Conservation (phyloP, 179 eudicot species). For the Camellia oleifera region DNA sequence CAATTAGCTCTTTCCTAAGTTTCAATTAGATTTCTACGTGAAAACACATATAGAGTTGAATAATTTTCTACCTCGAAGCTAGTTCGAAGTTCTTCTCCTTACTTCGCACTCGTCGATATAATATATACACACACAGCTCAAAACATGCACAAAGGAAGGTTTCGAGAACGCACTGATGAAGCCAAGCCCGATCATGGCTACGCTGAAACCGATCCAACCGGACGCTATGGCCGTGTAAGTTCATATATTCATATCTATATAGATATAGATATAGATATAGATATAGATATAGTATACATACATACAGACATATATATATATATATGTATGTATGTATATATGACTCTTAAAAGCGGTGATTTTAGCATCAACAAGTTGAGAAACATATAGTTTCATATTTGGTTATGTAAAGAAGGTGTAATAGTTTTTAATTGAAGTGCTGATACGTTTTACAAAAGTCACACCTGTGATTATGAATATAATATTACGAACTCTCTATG, state of each 20-base stretch:
- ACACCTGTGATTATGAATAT: slow-evolving; percentile 2
- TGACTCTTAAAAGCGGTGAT: not conserved
- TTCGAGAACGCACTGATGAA: slow-evolving; percentile 24
- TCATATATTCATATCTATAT: not conserved
- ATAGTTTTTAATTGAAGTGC: not conserved
- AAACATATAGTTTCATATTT: not conserved
- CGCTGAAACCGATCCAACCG: slow-evolving; percentile 60
- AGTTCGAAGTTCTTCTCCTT: not conserved
- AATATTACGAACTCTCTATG: not conserved
- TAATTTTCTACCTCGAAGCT: not conserved
- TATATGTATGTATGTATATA: not conserved
- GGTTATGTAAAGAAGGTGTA: not conserved
- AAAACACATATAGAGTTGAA: not conserved
- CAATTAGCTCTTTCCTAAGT: not conserved
- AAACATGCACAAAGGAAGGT: slow-evolving; percentile 19
- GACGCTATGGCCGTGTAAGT: slow-evolving; percentile 79
- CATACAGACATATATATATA: not conserved
- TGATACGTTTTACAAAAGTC: not conserved
- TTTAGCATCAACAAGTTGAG: not conserved
- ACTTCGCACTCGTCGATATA: not conserved
- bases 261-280: too few species aligned
- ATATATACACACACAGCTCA: not conserved
- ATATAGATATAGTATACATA: too few species aligned
- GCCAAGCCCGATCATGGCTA: slow-evolving; percentile 25
- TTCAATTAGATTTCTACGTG: not conserved